phyloP scores from a whole-genome alignment of 1,284 basidiomycete species.

The Boletus smithii region DNA sequence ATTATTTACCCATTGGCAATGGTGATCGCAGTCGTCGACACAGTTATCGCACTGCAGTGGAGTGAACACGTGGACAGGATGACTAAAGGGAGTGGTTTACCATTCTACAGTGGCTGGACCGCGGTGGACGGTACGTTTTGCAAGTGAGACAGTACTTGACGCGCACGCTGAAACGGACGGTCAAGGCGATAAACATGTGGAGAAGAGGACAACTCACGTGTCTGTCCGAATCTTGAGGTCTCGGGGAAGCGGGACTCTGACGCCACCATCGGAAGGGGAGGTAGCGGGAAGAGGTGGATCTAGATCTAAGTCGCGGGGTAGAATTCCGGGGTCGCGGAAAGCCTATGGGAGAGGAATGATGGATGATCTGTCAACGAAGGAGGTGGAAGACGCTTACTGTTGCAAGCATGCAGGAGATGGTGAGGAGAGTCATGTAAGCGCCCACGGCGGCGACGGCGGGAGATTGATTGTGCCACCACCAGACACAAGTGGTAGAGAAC shows the following conservation, averaged over 20 bases:
- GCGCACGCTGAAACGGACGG: conserved; percentile 54
- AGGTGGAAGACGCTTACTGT: conserved; percentile 49
- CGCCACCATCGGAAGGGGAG: conserved; percentile 57
- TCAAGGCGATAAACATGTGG: conserved; percentile 1
- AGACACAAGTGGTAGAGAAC: conserved; percentile 82
- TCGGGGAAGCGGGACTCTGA: conserved; percentile 68
- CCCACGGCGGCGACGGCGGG: conserved; percentile 73
- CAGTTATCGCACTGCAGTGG: conserved; percentile 83
- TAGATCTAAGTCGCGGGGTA: conserved; percentile 81
- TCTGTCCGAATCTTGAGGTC: conserved; percentile 78
- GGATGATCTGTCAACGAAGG: neutral
- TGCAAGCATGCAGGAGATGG: conserved; percentile 72
- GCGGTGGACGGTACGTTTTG: conserved; percentile 83
- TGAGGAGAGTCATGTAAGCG: conserved; percentile 74
- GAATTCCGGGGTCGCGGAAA: conserved; percentile 84
- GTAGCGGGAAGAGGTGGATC: conserved; percentile 71
- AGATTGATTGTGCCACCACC: conserved; percentile 79
- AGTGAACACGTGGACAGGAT: conserved; percentile 7
- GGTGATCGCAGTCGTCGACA: conserved; percentile 86
- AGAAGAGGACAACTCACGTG: conserved; percentile 50
- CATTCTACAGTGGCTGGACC: conserved; percentile 91
- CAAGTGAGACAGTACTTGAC: conserved; percentile 92
- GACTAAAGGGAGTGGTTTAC: conserved; percentile 39
- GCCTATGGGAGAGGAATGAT: conserved; percentile 42
- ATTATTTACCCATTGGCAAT: conserved; percentile 94